Percentiles rank a stretch among this genome's conserved stretches.
phyloP scores from a whole-genome alignment of 805 yeast species.

The Candida stauntonica region DNA sequence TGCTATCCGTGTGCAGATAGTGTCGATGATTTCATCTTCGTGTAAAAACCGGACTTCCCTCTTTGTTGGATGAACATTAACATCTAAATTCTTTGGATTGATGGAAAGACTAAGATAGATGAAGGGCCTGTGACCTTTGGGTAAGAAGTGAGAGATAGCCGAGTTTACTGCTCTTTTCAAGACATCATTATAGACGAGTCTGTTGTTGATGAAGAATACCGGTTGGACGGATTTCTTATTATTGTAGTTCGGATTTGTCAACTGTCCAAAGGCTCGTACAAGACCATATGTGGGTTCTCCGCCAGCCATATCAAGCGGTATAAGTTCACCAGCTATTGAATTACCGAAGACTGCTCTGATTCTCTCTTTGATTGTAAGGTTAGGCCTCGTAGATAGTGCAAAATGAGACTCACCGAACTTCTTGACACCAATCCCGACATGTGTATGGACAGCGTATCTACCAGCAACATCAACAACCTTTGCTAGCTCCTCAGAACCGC shows the following conservation, averaged over 20 bases:
- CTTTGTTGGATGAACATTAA: slow-evolving; percentile 94
- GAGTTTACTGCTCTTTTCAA: slow-evolving; percentile 61
- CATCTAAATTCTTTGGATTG: slow-evolving; percentile 72
- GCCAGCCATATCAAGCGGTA: slow-evolving; percentile 41
- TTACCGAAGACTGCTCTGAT: slow-evolving; percentile 73
- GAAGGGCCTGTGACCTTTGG: slow-evolving; percentile 76
- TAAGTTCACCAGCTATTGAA: slow-evolving; percentile 57
- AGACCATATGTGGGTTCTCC: slow-evolving; percentile 44
- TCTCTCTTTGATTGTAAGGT: slow-evolving; percentile 53
- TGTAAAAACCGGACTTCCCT: slow-evolving; percentile 81
- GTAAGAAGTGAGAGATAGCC: slow-evolving; percentile 46
- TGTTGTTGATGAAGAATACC: slow-evolving; percentile 77
- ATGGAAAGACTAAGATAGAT: slow-evolving; percentile 69
- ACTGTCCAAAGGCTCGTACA: slow-evolving; percentile 47
- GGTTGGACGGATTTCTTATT: slow-evolving; percentile 64
- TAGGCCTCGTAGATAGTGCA: slow-evolving; percentile 54
- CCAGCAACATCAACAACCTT: slow-evolving; percentile 80
- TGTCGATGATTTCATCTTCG: slow-evolving; percentile 81
- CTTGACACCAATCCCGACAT: slow-evolving; percentile 75
- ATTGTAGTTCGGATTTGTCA: slow-evolving; percentile 68
- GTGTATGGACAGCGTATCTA: slow-evolving; percentile 70
- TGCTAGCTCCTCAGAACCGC: slow-evolving; percentile 68
- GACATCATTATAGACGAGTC: slow-evolving; percentile 82
- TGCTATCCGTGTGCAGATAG: slow-evolving; percentile 47
- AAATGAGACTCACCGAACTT: slow-evolving; percentile 72